Conservation (phyloP, 2,329 filamentous ascomycete genomes). For the Diaporthe sp. region DNA sequence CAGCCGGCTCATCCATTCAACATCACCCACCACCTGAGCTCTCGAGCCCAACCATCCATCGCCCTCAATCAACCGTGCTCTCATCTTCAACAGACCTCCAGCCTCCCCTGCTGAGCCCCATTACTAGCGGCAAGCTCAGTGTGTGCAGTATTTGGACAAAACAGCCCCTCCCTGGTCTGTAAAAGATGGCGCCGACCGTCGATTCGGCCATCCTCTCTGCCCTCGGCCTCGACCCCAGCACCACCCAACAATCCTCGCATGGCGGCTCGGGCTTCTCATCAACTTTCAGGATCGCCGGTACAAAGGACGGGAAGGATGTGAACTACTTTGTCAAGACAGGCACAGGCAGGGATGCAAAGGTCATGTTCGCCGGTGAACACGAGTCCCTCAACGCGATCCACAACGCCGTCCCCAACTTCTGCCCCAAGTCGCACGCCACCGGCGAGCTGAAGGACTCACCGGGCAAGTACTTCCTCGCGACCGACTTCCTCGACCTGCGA, state of each 20-base stretch:
- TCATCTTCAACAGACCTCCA: background rate
- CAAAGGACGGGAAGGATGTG: conserved; percentile 37
- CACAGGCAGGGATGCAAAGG: conserved; percentile 64
- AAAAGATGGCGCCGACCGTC: conserved; percentile 57
- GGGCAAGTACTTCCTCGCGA: conserved; percentile 69
- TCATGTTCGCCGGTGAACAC: conserved; percentile 85
- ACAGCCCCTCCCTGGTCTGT: background rate
- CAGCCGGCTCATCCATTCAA: background rate
- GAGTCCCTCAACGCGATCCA: conserved; percentile 86
- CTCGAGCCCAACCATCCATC: background rate
- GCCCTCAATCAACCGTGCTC: background rate
- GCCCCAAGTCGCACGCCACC: conserved; percentile 79
- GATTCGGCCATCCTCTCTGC: conserved; percentile 73
- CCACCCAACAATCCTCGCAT: conserved; percentile 66
- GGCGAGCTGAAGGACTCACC: conserved; percentile 68
- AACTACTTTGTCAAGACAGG: conserved; percentile 80
- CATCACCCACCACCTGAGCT: background rate
- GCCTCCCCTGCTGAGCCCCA: background rate
- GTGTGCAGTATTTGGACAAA: background rate
- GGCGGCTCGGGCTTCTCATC: conserved; percentile 77
- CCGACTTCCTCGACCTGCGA: conserved; percentile 81
- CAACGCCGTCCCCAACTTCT: conserved; percentile 76
- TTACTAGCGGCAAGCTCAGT: background rate
- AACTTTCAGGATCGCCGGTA: conserved; percentile 58
- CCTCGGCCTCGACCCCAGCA: conserved; percentile 65